Evolutionary conservation across 331 rosid species (phyloP).

Genomic region (Prunus yedoensis): DNA sequence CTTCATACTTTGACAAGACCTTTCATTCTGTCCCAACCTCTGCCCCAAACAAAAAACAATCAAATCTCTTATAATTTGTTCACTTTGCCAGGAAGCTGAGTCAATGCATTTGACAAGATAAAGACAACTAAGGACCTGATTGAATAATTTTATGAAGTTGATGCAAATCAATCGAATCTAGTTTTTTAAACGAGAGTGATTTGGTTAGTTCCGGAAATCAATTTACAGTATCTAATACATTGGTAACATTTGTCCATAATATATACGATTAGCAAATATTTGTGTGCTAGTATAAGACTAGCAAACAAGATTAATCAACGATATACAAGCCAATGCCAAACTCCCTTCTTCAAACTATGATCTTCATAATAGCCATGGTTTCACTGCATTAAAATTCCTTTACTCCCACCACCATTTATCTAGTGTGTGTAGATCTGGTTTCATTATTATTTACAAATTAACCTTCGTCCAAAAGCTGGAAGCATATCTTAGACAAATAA

Average conservation of each 20-base stretch:
- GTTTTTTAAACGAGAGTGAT: background rate
- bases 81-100: background rate
- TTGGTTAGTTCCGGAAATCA: too few species aligned
- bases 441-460: background rate
- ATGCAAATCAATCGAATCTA: background rate
- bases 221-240: too few species aligned
- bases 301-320: too few species aligned
- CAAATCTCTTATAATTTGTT: background rate
- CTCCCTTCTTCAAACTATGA: too few species aligned
- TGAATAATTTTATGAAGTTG: background rate
- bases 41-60: background rate
- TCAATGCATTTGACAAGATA: background rate
- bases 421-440: background rate
- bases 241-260: background rate
- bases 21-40: slow-evolving; percentile 20
- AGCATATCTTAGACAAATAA: background rate
- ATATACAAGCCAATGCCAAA: too few species aligned
- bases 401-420: background rate
- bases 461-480: background rate
- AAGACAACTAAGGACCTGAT: too few species aligned
- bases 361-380: background rate
- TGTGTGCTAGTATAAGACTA: background rate
- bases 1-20: slow-evolving; percentile 40
- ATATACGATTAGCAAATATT: background rate
- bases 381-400: background rate